Conservation (phyloP, 192 early-diverging fungal species). For the Coemansia sp. region DNA sequence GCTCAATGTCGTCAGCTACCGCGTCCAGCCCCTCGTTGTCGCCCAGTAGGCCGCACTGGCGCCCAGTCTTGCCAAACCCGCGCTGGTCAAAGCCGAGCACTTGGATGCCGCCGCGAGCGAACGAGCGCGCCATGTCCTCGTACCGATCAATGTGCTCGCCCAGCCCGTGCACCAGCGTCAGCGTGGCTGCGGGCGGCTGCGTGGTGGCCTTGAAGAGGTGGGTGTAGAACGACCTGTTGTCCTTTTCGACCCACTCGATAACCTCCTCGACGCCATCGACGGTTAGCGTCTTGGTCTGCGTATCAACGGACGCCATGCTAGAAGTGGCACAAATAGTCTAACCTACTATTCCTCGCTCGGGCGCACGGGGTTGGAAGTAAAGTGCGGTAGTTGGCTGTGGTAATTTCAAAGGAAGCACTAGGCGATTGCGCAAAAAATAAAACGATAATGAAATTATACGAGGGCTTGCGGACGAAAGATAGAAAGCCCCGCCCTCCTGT, state of each 20-base stretch:
- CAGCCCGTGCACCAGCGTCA: constrained; percentile 62
- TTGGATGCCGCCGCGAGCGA: constrained; percentile 59
- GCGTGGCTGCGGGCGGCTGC: constrained; percentile 51
- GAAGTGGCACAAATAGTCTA: background rate
- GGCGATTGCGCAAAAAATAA: too few relatives aligned
- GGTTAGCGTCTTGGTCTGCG: constrained; percentile 6
- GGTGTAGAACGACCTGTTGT: constrained; percentile 31
- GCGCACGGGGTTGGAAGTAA: background rate
- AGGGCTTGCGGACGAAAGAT: too few relatives aligned
- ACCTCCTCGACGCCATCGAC: constrained; percentile 34
- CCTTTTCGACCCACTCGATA: constrained; percentile 34
- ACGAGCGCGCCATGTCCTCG: constrained; percentile 47
- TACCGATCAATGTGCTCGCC: constrained; percentile 69
- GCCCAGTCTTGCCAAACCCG: constrained; percentile 63
- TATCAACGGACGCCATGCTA: background rate
- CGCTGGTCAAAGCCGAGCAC: constrained; percentile 63
- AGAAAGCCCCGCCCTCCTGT: too few relatives aligned
- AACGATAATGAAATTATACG: too few relatives aligned
- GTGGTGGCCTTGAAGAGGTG: constrained; percentile 24
- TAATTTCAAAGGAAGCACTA: too few relatives aligned
- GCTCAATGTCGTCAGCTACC: constrained; percentile 49
- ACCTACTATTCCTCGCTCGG: background rate
- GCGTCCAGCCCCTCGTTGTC: constrained; percentile 49
- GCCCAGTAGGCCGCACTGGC: constrained; percentile 41
- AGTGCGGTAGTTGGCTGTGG: too few relatives aligned